Evolutionary conservation across 768 basidiomycete genomes (phyloP).

Genomic region (Pleurotus giganteus): DNA sequence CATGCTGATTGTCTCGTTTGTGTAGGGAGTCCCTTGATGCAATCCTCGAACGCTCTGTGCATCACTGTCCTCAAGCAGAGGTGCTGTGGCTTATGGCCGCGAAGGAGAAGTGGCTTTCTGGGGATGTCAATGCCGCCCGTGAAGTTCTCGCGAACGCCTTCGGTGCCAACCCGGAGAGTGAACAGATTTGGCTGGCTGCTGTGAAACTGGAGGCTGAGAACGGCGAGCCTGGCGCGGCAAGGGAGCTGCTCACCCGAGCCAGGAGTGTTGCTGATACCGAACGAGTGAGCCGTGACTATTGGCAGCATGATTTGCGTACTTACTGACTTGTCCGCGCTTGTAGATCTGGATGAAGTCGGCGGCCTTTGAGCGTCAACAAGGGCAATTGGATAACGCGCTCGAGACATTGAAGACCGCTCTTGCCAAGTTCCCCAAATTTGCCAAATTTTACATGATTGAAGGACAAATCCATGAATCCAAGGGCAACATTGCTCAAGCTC

Average conservation of each 20-base stretch:
- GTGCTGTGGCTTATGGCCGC: conserved; percentile 98
- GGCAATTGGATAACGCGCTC: conserved; percentile 69
- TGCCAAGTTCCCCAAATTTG: conserved; percentile 80
- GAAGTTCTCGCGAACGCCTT: conserved; percentile 88
- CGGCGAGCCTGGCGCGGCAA: conserved; percentile 81
- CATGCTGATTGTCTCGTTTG: conserved; percentile 2
- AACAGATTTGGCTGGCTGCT: conserved; percentile 97
- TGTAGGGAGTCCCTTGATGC: conserved; percentile 75
- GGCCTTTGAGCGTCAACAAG: conserved; percentile 91
- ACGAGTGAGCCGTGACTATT: conserved; percentile 52
- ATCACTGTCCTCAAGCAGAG: conserved; percentile 93
- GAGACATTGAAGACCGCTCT: conserved; percentile 74
- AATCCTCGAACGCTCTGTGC: conserved; percentile 78
- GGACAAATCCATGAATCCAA: conserved; percentile 81
- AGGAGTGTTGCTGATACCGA: conserved; percentile 90
- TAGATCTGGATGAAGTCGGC: conserved; percentile 99
- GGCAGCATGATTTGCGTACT: not conserved
- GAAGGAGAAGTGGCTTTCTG: conserved; percentile 92
- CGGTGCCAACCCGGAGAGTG: conserved; percentile 93
- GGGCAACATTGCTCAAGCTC: conserved; percentile 61
- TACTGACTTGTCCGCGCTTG: conserved; percentile 9
- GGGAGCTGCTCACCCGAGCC: conserved; percentile 84
- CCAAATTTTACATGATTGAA: conserved; percentile 97
- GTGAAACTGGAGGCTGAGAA: conserved; percentile 98
- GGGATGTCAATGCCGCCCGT: conserved; percentile 89